Percentiles rank a stretch among this genome's conserved stretches.
Conservation (phyloP, 2,329 filamentous ascomycete species). For the Didymellaceae sp. region DNA sequence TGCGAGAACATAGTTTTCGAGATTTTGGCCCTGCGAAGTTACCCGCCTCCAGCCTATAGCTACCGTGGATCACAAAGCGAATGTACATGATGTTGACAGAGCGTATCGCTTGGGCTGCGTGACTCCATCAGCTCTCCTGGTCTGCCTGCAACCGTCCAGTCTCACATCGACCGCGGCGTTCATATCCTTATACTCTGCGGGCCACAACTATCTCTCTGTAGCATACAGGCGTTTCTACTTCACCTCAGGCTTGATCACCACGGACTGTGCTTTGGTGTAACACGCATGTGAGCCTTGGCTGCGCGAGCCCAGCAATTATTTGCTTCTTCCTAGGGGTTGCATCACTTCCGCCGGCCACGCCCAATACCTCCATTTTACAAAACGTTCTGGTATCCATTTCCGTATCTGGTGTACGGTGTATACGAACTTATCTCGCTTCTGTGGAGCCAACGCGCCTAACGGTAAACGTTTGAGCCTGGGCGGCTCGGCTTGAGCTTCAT, state of each 20-base stretch:
- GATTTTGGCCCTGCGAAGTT: slow-evolving; percentile 1
- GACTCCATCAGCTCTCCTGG: slow-evolving; percentile 1
- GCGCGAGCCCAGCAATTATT: background rate
- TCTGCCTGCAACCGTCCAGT: slow-evolving; percentile 1
- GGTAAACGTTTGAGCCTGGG: no score
- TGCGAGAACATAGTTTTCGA: background rate
- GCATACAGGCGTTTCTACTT: background rate
- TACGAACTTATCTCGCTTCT: no score
- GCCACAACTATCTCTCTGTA: background rate
- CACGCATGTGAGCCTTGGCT: background rate
- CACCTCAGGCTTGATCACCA: background rate
- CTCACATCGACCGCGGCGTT: background rate
- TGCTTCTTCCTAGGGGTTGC: slow-evolving; percentile 16
- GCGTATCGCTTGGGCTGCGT: background rate
- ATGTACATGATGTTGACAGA: background rate
- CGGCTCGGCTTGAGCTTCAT: background rate
- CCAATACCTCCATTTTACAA: background rate
- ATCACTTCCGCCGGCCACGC: slow-evolving; percentile 8
- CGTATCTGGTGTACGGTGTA: background rate
- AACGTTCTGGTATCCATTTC: background rate
- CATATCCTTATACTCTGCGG: background rate
- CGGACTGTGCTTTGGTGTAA: slow-evolving; percentile 6
- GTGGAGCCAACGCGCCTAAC: no score
- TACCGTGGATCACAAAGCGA: background rate
- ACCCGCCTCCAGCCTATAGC: background rate